Evolutionary conservation across 257 asterid species (phyloP), one percentile per base, ranked within the genome.

Genomic region (Galeopsis tetrahit): DNA sequence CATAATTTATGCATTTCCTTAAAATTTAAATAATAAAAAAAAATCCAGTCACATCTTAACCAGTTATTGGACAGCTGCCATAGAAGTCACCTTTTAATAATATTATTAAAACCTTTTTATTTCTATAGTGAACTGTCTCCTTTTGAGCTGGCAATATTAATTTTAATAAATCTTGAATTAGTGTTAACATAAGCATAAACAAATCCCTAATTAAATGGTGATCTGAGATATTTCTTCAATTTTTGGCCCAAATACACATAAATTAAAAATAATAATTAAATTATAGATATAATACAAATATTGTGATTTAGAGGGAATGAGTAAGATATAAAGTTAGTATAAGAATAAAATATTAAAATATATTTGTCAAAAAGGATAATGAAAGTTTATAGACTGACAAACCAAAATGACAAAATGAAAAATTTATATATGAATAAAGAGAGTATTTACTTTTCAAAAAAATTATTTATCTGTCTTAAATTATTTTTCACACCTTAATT

Each of bases 51-150:
- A 49, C 42, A 33, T 21, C 61, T 15, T 4, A 56, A 5, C 13
- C 68, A 36, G 72, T 14, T 8, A 43, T 0, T 1, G 14, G 21
- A 64, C 72, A 74, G 66, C 73, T 56, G 64, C 13, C 46, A 40
- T 70, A 63, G 32, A 49, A 36, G 48, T 34, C 46, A 39, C 44
- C 13, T 39, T 39, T 49, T 17, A 49, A 11, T 9, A 13, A 31
- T 53, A 40, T 42, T 11, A 36, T 73, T 2, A 51, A 33, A 33
- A 8, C 31, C 28, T n/a, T 49, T 38, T 14, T 13, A 10, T n/a
- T 28, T 21, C 15, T 43, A 60, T 31, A 63, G 9, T 34, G 77
- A 51, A 72, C 28, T 52, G 71, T 72, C 62, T 35, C 36, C 8
- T 58, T 38, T 21, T n/a, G 33, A 51, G 32, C 32, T 14, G 42